These are phyloP conservation scores for Hyparrhenia diplandra DNA, from an alignment of 176 grass and related monocot species.

Conservation along the genomic window DNA sequence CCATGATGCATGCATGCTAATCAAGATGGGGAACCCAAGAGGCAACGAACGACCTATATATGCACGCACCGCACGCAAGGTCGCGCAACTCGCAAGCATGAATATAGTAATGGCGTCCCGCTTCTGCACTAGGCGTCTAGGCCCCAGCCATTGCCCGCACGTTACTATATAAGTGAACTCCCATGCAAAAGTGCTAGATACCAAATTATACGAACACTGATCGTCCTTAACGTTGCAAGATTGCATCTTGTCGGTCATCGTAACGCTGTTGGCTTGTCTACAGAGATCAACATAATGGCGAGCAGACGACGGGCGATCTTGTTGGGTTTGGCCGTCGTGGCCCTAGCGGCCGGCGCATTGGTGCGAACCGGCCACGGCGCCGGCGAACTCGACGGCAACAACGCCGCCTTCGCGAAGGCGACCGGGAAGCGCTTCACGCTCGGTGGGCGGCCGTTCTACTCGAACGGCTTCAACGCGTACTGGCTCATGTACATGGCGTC, in stretches of 20 bases:
- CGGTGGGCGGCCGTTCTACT: conserved; percentile 44
- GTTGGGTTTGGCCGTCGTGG: background rate
- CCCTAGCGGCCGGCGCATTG: conserved; percentile 8
- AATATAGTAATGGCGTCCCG: background rate
- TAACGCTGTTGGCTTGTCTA: background rate
- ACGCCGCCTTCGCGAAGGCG: conserved; percentile 35
- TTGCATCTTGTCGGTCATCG: background rate
- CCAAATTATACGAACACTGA: background rate
- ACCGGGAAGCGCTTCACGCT: conserved; percentile 50
- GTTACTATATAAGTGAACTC: background rate
- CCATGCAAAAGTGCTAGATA: background rate
- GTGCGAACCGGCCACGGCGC: conserved; percentile 3
- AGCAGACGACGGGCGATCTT: conserved; percentile 10
- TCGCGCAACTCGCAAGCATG: background rate
- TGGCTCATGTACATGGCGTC: conserved; percentile 84
- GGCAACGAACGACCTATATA: background rate
- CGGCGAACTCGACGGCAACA: background rate
- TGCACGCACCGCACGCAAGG: background rate
- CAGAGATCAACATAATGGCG: conserved; percentile 17
- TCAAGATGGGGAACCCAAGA: background rate
- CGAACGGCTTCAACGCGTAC: conserved; percentile 74
- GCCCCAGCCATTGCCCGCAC: background rate
- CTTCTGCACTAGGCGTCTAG: too few relatives aligned
- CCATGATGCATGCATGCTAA: background rate
- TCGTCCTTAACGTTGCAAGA: background rate